These are phyloP conservation scores for Ampelomyces quisqualis DNA, from an alignment of 2,329 filamentous ascomycete species.

Conservation along the genomic window DNA sequence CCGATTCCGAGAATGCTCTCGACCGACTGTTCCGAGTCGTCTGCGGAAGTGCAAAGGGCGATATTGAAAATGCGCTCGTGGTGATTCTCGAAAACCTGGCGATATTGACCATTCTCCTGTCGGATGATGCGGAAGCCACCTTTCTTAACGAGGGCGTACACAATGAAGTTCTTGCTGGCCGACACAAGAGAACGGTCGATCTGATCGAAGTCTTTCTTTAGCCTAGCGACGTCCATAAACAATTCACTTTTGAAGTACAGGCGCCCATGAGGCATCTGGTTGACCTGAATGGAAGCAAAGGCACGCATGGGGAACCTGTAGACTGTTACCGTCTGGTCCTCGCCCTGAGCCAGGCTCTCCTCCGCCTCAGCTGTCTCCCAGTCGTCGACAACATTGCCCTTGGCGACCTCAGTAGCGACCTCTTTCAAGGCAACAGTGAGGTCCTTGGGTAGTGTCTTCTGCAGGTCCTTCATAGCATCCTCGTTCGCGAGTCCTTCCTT, in stretches of 20 bases:
- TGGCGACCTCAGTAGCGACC: constrained; percentile 57
- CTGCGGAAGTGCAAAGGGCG: constrained; percentile 68
- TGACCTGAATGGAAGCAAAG: constrained; percentile 84
- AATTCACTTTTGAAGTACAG: constrained; percentile 72
- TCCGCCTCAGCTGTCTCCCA: constrained; percentile 86
- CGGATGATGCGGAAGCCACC: constrained; percentile 90
- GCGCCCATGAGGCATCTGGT: constrained; percentile 55
- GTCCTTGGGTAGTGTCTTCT: constrained; percentile 54
- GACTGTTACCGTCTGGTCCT: constrained; percentile 70
- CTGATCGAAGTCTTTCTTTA: constrained; percentile 98
- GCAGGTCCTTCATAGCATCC: constrained; percentile 56
- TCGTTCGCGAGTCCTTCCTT: constrained; percentile 55
- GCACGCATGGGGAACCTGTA: constrained; percentile 97
- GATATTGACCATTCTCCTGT: constrained; percentile 89
- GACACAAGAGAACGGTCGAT: constrained; percentile 91
- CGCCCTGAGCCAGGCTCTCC: constrained; percentile 67
- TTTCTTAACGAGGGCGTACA: constrained; percentile 90
- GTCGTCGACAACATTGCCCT: constrained; percentile 69
- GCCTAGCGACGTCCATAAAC: constrained; percentile 86
- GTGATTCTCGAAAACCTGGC: constrained; percentile 86
- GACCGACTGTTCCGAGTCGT: constrained; percentile 45
- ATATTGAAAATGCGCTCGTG: constrained; percentile 96
- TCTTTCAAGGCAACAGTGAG: constrained; percentile 60
- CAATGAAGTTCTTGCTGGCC: constrained; percentile 86
- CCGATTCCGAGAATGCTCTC: constrained; percentile 91